Base-by-base conservation (phyloP, 257 asterid species). In the Solanum pinnatisectum region DNA sequence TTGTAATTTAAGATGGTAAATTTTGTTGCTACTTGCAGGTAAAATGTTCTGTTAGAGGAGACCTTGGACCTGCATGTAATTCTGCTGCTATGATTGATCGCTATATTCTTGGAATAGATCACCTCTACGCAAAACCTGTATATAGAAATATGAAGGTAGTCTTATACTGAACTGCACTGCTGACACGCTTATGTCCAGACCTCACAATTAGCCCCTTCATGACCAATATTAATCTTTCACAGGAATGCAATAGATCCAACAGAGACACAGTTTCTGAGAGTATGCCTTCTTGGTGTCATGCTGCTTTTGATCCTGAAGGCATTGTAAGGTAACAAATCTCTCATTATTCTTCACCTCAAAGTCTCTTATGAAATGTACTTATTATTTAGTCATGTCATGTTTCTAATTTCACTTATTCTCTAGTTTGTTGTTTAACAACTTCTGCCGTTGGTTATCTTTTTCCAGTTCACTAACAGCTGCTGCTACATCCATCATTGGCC, bases 251-350 rank as follows among this genome's bases (percentile, higher is more conserved):
- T 52, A 73, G 91, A 68, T 88, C 97, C 82, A 83, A 91, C 88
- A 87, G 89, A 5, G 93, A 91, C 20, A 90, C 86, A 91, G 90
- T 89, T 86, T 92, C 95, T 68, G 49, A 30, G 76, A 90, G 87
- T 78, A 84, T 93, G 10, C 98, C 98, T 63, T 86, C 96, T 49
- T 96, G 99, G 99, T 96, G 99, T 84, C 92, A 88, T 87, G 94
- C 98, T 86, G 94, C 99, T 90, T 96, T 92, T 89, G 99, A 96
- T 88, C 99, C 99, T 84, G 98, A 96, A 93, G 98, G 98, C 67
- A 93, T 94, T 91, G 89, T 96, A 90, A 96, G 99, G 99, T 95
- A 90, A 90, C 84, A 79, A 35, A 70, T 12, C 18, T 36, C 36
- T 60, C 89, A 67, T n/a, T 67, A 42, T 70, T 84, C 16, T 71